phyloP scores from a whole-genome alignment of 2,329 filamentous ascomycete genomes.

The Fusarium torulosum region DNA sequence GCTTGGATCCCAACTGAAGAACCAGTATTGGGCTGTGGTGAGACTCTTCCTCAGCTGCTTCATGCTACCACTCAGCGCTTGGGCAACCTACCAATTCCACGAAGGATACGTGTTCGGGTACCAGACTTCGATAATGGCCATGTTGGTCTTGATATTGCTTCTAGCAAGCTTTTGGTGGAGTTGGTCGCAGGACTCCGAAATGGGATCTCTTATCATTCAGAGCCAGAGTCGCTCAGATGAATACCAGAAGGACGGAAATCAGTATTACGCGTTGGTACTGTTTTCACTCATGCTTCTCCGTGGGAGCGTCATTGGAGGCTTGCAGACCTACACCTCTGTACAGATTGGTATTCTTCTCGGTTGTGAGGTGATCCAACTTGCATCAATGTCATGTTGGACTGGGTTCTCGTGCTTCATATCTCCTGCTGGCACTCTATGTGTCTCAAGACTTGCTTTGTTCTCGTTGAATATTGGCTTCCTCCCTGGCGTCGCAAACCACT shows the following conservation, averaged over 20 bases:
- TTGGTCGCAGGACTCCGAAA: conserved; percentile 7
- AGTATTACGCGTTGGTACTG: conserved; percentile 9
- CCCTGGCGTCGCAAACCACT: background rate
- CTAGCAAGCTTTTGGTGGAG: conserved; percentile 48
- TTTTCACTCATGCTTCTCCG: conserved; percentile 34
- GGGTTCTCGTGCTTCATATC: conserved; percentile 2
- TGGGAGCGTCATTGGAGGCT: conserved; percentile 26
- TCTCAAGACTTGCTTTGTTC: conserved; percentile 10
- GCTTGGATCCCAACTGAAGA: conserved; percentile 55
- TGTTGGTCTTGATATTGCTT: conserved; percentile 40
- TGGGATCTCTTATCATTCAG: conserved; percentile 14
- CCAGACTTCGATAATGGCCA: conserved; percentile 53
- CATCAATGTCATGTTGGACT: background rate
- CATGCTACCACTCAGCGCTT: conserved; percentile 75
- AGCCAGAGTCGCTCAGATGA: too few relatives aligned
- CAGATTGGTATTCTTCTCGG: conserved; percentile 27
- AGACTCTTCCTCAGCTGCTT: conserved; percentile 82
- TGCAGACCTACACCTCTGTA: conserved; percentile 13
- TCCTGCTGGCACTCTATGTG: background rate
- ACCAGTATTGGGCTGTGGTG: conserved; percentile 62
- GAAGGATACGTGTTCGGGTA: conserved; percentile 28
- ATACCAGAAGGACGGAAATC: background rate
- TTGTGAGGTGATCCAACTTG: conserved; percentile 26
- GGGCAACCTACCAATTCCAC: conserved; percentile 78
- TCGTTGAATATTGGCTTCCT: conserved; percentile 19